A percentile compares a stretch with the other conserved stretches of the same genome.
Evolutionary conservation across 2,329 filamentous ascomycete genomes (phyloP).

Genomic region (Metarhizium robertsii): DNA sequence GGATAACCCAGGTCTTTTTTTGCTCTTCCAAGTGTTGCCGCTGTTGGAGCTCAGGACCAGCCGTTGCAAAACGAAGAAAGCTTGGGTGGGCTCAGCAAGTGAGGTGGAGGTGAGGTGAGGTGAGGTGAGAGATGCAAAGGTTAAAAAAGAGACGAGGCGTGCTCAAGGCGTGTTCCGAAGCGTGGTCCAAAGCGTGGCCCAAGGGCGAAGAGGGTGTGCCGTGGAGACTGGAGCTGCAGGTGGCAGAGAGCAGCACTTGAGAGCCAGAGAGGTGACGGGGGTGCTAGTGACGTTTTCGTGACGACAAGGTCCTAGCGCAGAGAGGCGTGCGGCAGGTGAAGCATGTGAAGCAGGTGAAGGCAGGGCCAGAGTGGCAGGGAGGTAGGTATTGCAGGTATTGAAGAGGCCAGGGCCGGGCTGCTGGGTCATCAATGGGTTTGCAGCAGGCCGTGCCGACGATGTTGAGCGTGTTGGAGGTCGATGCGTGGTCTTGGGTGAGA

Average conservation of each 20-base stretch:
- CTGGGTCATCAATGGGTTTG: not conserved
- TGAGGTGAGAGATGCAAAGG: not conserved
- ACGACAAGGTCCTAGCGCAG: not conserved
- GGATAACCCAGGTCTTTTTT: not conserved
- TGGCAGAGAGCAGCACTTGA: not conserved
- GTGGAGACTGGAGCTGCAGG: not conserved
- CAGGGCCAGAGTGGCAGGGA: not conserved
- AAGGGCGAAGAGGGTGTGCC: not conserved
- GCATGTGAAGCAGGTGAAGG: not conserved
- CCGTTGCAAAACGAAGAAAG: not conserved
- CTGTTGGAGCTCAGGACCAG: not conserved
- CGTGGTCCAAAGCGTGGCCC: not conserved
- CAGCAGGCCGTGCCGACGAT: too few species aligned
- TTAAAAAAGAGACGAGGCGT: not conserved
- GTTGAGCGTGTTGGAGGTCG: not conserved
- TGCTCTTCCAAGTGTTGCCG: not conserved
- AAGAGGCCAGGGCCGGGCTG: not conserved
- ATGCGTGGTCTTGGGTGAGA: not conserved
- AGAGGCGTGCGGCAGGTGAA: not conserved
- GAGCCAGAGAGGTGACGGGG: not conserved
- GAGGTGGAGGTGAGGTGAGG: not conserved
- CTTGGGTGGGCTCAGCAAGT: not conserved
- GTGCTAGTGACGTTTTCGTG: slow-evolving; percentile 6
- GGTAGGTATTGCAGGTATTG: not conserved
- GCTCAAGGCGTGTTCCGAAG: not conserved